Evolutionary conservation across 2,329 filamentous ascomycete genomes (phyloP), one percentile per base, ranked within the genome.

Genomic region (Neofusicoccum cordaticola): DNA sequence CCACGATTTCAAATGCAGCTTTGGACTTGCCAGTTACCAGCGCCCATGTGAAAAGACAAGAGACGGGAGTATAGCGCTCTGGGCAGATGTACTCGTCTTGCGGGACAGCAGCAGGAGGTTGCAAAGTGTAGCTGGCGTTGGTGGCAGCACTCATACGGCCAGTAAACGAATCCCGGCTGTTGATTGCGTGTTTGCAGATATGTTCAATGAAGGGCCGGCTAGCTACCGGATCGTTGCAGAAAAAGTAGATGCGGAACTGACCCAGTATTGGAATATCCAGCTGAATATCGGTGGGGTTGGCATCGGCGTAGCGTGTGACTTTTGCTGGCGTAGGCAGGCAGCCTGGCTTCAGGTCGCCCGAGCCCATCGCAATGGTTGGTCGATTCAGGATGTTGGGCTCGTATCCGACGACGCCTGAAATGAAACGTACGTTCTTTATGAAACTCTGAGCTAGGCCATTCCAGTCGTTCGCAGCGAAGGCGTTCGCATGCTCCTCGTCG

Each of bases 261-360:
- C 90, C 88, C 4, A 92, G 80, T 75, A 92, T 85, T 1, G 90
- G 90, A 50, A 93, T 90, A 71, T 93, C 90, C 6, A 92, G 85
- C 72, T 93, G 89, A 34, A 93, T 80, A 68, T 93, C 88, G 42
- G 93, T 86, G 0, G 90, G 90, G 70, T 93, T 93, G 4, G 89
- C 88, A 75, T 93, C 90, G 62, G 92, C 85, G 72, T 89, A 92
- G 35, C 90, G 84, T 0, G 88, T 90, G 15, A 89, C 89, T 75
- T 86, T 90, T 39, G 88, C 87, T 2, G 90, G 90, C 2, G 87
- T 84, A 27, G 91, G 80, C 17, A 86, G 71, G 63, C 71, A 77
- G 4, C 79, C 79, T 13, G 78, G 75, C 22, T 71, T 75, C 0
- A 84, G 71, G 64, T 65, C 52, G 4, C 60, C 60, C 7, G 12